Percentiles rank a stretch among this genome's conserved stretches.
Evolutionary conservation across 306 rosid genomes (phyloP).

Genomic region (Myrica gale): DNA sequence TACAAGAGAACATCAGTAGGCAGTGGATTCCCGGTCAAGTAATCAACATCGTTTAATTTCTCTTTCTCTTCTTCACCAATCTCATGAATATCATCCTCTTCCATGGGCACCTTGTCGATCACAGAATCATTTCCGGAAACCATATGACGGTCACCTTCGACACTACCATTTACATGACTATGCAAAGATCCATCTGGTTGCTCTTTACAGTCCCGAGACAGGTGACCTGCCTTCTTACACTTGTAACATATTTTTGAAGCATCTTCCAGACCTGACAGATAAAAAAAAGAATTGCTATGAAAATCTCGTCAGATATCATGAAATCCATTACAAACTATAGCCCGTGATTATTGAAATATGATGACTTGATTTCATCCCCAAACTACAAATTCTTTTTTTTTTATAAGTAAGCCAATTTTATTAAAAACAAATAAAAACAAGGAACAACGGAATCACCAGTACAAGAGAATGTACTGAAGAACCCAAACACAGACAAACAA

Average conservation of each 20-base stretch:
- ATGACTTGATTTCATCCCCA: neutral
- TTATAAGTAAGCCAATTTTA: no score
- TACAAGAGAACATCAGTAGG: conserved; percentile 82
- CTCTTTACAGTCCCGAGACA: conserved; percentile 87
- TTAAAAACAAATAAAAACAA: no score
- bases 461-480: no score
- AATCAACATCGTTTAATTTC: conserved; percentile 84
- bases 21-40: conserved; percentile 94
- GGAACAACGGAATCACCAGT: no score
- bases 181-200: conserved; percentile 40
- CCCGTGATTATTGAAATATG: conserved; percentile 1
- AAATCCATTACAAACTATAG: conserved; percentile 13
- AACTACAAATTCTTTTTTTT: neutral
- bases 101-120: conserved; percentile 72
- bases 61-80: conserved; percentile 94
- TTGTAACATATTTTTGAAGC: conserved; percentile 84
- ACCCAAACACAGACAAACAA: no score
- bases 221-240: conserved; percentile 91
- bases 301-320: neutral
- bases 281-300: conserved; percentile 14
- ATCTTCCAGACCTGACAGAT: conserved; percentile 54
- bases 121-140: conserved; percentile 38
- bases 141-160: conserved; percentile 38
- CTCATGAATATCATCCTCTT: conserved; percentile 94
- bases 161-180: conserved; percentile 43